Evolutionary conservation across 176 grass and related monocot genomes (phyloP), one percentile per base, ranked within the genome.

Genomic region (Aegilops bicornis): DNA sequence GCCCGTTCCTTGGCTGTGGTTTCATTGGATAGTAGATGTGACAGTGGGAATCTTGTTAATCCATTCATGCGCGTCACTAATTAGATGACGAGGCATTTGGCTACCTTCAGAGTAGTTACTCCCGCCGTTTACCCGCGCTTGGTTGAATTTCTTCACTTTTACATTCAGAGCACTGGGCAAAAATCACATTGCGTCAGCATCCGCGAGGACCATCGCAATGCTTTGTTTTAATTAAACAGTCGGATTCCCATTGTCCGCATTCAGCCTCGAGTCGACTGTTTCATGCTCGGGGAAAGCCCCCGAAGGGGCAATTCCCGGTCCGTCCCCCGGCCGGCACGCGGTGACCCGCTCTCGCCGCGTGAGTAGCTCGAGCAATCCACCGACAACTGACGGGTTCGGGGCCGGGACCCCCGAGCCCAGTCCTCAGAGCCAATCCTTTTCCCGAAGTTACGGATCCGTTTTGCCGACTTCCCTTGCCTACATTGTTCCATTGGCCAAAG

Each of bases 71-170:
- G 63, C 35, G 1, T 36, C 35, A 36, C 35, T 36, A 36, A 36
- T 36, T 36, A 36, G 6, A 36, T 36, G 35, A 7, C 79, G 72
- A 91, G 74, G 89, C 85, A 91, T 91, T 95, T 95, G 90, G 90
- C 90, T 95, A 92, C 87, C 87, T 90, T 95, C 92, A 94, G 85
- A 92, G 90, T 31, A 31, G 30, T 31, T 31, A 31, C 30, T 31
- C 30, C 30, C 30, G 30, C 73, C 85, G 87, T 88, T 95, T 92
- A 92, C 87, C 87, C 86, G 40, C 79, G 85, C 85, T 92, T 95
- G 66, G 82, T 92, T 88, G 90, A 90, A 95, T 95, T 92, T 90
- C 90, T 92, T 95, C 93, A 95, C 83, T 92, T 95, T 92, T 87
- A 94, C 87, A 94, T 94, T 92, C 85, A 90, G 85, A 89, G 89